A percentile compares a stretch with the other conserved stretches of the same genome.
Evolutionary conservation across 306 rosid species (phyloP).

Genomic region (Nissolia schottii): DNA sequence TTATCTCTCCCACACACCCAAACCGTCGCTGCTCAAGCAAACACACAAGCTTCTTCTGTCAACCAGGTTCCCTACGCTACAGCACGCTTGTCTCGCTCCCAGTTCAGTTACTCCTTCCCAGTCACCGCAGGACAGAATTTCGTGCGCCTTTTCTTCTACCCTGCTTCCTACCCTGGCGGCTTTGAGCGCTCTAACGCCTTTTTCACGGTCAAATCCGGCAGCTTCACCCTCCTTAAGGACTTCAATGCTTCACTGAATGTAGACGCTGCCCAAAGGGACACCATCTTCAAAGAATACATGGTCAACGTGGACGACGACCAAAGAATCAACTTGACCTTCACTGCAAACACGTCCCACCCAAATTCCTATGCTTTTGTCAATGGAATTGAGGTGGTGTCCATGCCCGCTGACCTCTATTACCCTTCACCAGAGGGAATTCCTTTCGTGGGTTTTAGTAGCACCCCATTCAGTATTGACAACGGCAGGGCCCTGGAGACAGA

Average conservation of each 20-base stretch:
- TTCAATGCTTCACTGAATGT: conserved; percentile 41
- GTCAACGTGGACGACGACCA: conserved; percentile 24
- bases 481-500: conserved; percentile 19
- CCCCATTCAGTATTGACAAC: background rate
- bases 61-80: conserved; percentile 10
- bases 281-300: conserved; percentile 36
- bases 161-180: background rate
- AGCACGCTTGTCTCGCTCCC: conserved; percentile 27
- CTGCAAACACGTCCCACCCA: conserved; percentile 15
- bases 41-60: background rate
- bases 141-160: conserved; percentile 42
- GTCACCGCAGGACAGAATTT: conserved; percentile 34
- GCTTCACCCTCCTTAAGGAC: conserved; percentile 28
- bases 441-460: background rate
- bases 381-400: conserved; percentile 70
- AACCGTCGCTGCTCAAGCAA: background rate
- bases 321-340: conserved; percentile 39
- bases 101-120: conserved; percentile 48
- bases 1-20: background rate
- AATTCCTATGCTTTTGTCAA: conserved; percentile 56
- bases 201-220: conserved; percentile 29
- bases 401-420: conserved; percentile 62
- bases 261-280: background rate
- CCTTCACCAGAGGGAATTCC: background rate
- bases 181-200: conserved; percentile 20